These are phyloP conservation scores for Aureobasidium sp. DNA, from an alignment of 2,329 filamentous ascomycete genomes.

Conservation along the genomic window DNA sequence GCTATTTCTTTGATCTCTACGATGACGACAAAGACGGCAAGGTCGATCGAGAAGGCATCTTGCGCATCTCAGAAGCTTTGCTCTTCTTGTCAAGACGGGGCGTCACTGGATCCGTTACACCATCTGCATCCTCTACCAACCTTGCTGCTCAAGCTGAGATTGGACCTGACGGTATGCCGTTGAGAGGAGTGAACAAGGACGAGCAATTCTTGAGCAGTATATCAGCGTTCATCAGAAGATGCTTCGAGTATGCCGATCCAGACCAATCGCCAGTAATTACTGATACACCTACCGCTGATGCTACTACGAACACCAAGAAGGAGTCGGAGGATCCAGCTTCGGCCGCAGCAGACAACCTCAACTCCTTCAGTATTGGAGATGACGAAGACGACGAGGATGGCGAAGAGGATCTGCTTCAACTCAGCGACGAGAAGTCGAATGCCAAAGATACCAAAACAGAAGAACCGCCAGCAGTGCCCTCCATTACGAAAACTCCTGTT, in stretches of 20 bases:
- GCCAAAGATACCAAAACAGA: slow-evolving; percentile 12
- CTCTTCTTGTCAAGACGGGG: slow-evolving; percentile 87
- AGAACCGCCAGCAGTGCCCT: slow-evolving; percentile 14
- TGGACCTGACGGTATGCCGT: slow-evolving; percentile 28
- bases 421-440: slow-evolving; percentile 41
- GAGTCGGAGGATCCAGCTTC: slow-evolving; percentile 26
- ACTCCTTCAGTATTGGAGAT: slow-evolving; percentile 69
- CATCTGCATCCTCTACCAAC: slow-evolving; percentile 54
- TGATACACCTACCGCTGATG: slow-evolving; percentile 23
- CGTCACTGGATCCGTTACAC: slow-evolving; percentile 65
- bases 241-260: slow-evolving; percentile 96
- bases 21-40: slow-evolving; percentile 87
- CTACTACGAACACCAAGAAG: slow-evolving; percentile 20
- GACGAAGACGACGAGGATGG: slow-evolving; percentile 41
- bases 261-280: slow-evolving; percentile 49
- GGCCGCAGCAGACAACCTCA: slow-evolving; percentile 34
- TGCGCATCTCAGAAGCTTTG: slow-evolving; percentile 88
- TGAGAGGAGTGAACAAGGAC: slow-evolving; percentile 53
- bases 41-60: slow-evolving; percentile 89
- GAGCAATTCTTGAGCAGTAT: slow-evolving; percentile 89
- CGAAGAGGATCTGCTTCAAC: slow-evolving; percentile 51
- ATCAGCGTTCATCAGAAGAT: slow-evolving; percentile 89
- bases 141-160: slow-evolving; percentile 35
- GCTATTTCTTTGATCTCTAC: slow-evolving; percentile 95
- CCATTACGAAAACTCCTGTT: slow-evolving; percentile 6